Base-by-base conservation (phyloP, 2,329 filamentous ascomycete species). In the Colletotrichum sp. region DNA sequence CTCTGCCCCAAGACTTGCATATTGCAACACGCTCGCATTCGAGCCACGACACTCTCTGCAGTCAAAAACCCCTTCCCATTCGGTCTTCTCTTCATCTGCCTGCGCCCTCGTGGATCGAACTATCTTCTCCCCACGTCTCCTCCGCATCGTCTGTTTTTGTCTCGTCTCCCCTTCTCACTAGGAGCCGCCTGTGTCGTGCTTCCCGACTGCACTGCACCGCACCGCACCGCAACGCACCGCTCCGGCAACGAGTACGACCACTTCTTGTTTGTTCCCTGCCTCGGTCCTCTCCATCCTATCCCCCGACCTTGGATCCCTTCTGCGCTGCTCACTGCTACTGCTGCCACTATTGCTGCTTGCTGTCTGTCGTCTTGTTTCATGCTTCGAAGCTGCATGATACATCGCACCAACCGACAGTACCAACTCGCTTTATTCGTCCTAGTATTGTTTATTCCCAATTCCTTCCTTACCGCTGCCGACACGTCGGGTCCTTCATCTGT, bases 21-120 rank as follows among this genome's bases (percentile, higher is more conserved):
- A 72, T 69, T 21, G 80, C 79, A 82, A 79, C 77, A 78, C 77
- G 81, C 81, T 81, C 80, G 83, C 83, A 85, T 84, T 85, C 83
- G 84, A 85, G 84, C 84, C 84, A 85, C 84, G 84, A 85, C 84
- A 85, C 79, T 80, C 76, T 78, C 78, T 80, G 81, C 81, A 80
- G 79, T 80, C 79, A 82, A 78, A 83, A 82, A 80, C 82, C 71
- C 39, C 36, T 68, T 68, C 72, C 63, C 67, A 75, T 75, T 77
- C 75, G 72, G 43, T 65, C 72, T 73, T 71, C 69, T 73, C 73
- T 63, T 75, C 73, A 52, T 52, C 60, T 68, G 28, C 61, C 73
- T 66, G 76, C 75, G 72, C 64, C 67, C 67, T 75, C 72, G 72
- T 75, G 72, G 66, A 77, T 71, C 75, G 73, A 66, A 59, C 75